Percentiles rank a stretch among this genome's conserved stretches.
Evolutionary conservation across 2,329 filamentous ascomycete genomes (phyloP).

Genomic region (Amauroascus verrucosus): DNA sequence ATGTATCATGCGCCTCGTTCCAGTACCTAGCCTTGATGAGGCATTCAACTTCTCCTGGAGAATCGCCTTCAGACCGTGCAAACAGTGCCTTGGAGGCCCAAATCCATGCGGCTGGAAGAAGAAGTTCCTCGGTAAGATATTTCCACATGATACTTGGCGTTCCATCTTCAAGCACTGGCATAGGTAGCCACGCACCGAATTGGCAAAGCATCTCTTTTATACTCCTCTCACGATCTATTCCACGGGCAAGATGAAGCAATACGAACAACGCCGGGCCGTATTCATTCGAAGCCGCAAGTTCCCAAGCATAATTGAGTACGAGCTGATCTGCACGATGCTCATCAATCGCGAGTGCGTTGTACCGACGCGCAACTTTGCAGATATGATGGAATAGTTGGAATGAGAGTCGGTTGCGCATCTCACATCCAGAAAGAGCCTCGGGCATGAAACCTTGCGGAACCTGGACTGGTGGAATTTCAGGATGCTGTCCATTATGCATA

Average conservation of each 20-base stretch:
- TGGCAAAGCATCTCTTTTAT: conserved; percentile 64
- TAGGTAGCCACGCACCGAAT: conserved; percentile 56
- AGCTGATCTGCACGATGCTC: conserved; percentile 55
- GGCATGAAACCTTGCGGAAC: conserved; percentile 65
- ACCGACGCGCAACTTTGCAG: conserved; percentile 35
- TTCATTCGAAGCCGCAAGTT: conserved; percentile 46
- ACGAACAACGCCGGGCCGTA: conserved; percentile 67
- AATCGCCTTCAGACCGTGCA: conserved; percentile 62
- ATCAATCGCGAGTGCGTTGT: conserved; percentile 43
- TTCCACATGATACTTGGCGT: conserved; percentile 41
- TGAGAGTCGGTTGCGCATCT: conserved; percentile 62
- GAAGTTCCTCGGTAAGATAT: conserved; percentile 53
- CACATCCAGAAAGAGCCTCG: conserved; percentile 64
- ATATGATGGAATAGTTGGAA: conserved; percentile 77
- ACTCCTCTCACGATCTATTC: conserved; percentile 52
- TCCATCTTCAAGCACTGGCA: conserved; percentile 44
- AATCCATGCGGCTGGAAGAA: conserved; percentile 67
- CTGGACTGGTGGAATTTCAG: conserved; percentile 26
- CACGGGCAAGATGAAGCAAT: conserved; percentile 60
- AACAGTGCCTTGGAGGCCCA: conserved; percentile 79
- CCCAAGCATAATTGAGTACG: conserved; percentile 51
- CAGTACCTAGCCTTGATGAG: conserved; percentile 68
- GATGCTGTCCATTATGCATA: conserved; percentile 25
- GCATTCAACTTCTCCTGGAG: conserved; percentile 62
- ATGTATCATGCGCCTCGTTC: conserved; percentile 72